These are phyloP conservation scores for Fragilariopsis cylindrus DNA, from an alignment of 108 stramenopile species.

Conservation along the genomic window DNA sequence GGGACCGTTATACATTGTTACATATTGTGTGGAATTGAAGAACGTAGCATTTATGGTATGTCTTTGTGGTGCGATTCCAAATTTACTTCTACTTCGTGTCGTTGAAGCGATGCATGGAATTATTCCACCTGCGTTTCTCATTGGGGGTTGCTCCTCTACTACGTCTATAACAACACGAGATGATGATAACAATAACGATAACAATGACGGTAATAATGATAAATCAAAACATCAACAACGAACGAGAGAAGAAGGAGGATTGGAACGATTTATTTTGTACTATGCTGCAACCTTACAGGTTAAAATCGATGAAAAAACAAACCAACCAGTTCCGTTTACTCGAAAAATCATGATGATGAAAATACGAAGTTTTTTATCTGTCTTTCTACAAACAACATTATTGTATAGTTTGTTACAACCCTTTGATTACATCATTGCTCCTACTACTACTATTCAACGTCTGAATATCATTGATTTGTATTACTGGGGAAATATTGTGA, in stretches of 20 bases:
- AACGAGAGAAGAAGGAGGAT: not conserved
- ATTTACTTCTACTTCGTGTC: slow-evolving; percentile 20
- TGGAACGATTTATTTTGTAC: slow-evolving; percentile 18
- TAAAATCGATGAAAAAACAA: slow-evolving; percentile 24
- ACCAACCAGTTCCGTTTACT: slow-evolving; percentile 32
- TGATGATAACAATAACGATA: not conserved
- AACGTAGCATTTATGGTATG: slow-evolving; percentile 21
- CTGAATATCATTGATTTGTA: slow-evolving; percentile 11
- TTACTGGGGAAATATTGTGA: slow-evolving; percentile 23
- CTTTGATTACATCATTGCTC: slow-evolving; percentile 17
- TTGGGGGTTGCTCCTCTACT: not conserved
- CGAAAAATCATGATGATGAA: slow-evolving; percentile 15
- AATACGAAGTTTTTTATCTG: slow-evolving; percentile 5
- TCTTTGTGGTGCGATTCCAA: slow-evolving; percentile 20
- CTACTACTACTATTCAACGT: slow-evolving; percentile 1
- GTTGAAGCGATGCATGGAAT: slow-evolving; percentile 19
- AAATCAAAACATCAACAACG: not conserved
- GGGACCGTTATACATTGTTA: slow-evolving; percentile 1
- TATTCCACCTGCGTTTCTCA: not conserved
- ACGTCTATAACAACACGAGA: not conserved
- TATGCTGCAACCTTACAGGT: slow-evolving; percentile 34
- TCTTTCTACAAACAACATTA: slow-evolving; percentile 22
- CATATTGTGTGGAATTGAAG: not conserved
- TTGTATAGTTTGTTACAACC: slow-evolving; percentile 24
- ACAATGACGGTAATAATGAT: not conserved